Base-by-base conservation (phyloP, 306 rosid genomes). In the Amphicarpaea edgeworthii region DNA sequence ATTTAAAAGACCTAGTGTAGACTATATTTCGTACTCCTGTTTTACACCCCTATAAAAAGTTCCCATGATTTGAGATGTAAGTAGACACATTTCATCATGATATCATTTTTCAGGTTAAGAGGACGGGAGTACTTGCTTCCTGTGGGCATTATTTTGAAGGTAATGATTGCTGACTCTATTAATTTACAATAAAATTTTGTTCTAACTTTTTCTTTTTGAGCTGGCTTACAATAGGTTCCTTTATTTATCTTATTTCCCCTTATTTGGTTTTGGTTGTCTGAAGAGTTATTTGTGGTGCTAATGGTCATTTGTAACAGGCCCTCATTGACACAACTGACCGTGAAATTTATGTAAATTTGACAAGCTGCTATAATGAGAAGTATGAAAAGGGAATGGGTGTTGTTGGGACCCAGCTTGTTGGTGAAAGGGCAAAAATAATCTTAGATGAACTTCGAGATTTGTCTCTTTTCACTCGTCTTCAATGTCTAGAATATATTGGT, bases 51-150 rank as follows among this genome's bases (percentile, higher is more conserved):
- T 12, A 41, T 8, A 64, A 41, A 77, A 51, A 57, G 77, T n/a
- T 85, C 62, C 32, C 17, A 16, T 75, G 59, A 43, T 71, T 70
- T 75, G 58, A 62, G 74, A 72, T 54, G 23, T 62, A 68, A 72
- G 26, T 45, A 42, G 40, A 42, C 19, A 68, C 50, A 26, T 70
- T 32, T 64, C 73, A 40, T 21, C 37, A 42, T 82, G 32, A 16
- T 73, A 71, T 71, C 67, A 80, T 73, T 85, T 79, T 86, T 69
- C 86, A 95, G 98, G 98, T 68, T 92, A 66, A 86, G 71, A 57
- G 97, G 97, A 79, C 85, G 87, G 85, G 98, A 95, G 79, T 95
- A 81, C 85, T 79, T 95, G 85, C 96, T 95, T 81, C 98, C 98
- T 34, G 93, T 92, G 40, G 97, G 97, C 24, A 75, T 95, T 74